phyloP scores from a whole-genome alignment of 805 yeast genomes.

The Saccharomycopsis lassenensis region DNA sequence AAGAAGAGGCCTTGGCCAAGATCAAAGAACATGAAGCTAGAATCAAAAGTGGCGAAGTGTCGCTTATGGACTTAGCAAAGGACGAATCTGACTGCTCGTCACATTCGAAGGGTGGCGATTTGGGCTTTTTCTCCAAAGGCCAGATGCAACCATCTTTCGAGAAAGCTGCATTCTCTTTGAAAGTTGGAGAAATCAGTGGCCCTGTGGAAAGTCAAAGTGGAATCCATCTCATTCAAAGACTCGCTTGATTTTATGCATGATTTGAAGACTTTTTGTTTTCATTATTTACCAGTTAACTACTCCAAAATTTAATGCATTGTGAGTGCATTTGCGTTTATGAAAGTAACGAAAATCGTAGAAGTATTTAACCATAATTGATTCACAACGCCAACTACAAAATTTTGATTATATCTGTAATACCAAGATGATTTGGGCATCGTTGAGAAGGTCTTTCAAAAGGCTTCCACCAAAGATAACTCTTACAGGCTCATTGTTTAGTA shows the following conservation, averaged over 20 bases:
- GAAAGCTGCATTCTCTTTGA: constrained; percentile 69
- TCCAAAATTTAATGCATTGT: no score
- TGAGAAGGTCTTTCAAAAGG: no score
- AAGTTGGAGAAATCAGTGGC: constrained; percentile 74
- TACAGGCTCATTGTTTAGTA: not conserved
- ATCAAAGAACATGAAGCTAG: constrained; percentile 45
- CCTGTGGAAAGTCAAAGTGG: constrained; percentile 88
- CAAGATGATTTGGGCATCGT: no score
- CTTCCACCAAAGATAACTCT: constrained; percentile 1
- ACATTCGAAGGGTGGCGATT: constrained; percentile 80
- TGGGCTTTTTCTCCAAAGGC: constrained; percentile 81
- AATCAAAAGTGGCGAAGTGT: constrained; percentile 52
- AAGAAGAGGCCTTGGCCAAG: constrained; percentile 63
- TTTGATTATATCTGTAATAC: no score
- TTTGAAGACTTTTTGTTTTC: no score
- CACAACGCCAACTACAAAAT: no score
- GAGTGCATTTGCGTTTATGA: no score
- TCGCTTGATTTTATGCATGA: constrained; percentile 50
- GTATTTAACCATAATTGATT: no score
- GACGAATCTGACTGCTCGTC: constrained; percentile 86
- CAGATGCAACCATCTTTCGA: constrained; percentile 96
- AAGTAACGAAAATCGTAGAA: no score
- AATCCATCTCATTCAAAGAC: constrained; percentile 77
- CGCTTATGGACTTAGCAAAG: constrained; percentile 61
- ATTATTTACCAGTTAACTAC: no score